Conservation (phyloP, 2,329 filamentous ascomycete genomes). For the Hymenoscyphus occultus region DNA sequence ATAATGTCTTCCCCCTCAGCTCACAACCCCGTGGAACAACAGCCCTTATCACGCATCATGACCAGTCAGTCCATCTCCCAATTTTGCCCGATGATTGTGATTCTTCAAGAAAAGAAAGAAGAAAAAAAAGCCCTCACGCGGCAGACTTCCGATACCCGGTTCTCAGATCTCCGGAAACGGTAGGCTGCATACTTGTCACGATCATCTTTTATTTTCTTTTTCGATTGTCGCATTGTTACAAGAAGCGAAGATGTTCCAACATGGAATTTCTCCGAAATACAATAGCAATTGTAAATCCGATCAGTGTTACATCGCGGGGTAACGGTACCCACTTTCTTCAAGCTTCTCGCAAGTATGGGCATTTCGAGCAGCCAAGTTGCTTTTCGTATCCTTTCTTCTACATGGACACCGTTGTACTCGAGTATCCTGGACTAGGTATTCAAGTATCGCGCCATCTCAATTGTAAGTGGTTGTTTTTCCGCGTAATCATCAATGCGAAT, state of each 20-base stretch:
- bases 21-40: not conserved
- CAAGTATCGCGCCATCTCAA: not conserved
- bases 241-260: not conserved
- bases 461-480: not conserved
- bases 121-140: not conserved
- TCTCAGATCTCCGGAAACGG: conserved; percentile 2
- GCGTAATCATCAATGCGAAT: not conserved
- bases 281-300: not conserved
- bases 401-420: not conserved
- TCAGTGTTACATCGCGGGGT: conserved; percentile 3
- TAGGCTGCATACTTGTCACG: not conserved
- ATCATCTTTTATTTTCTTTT: not conserved
- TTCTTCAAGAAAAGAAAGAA: not conserved
- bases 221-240: not conserved
- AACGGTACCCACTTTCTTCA: not conserved
- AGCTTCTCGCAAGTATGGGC: too few relatives aligned
- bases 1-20: not conserved
- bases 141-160: conserved; percentile 1
- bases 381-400: not conserved
- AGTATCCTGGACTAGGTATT: not conserved
- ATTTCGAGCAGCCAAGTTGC: too few relatives aligned
- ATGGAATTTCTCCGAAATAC: not conserved
- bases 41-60: not conserved
- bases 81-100: not conserved
- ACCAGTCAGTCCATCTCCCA: not conserved